Conservation (phyloP, 257 asterid species). For the Echites panduratus region DNA sequence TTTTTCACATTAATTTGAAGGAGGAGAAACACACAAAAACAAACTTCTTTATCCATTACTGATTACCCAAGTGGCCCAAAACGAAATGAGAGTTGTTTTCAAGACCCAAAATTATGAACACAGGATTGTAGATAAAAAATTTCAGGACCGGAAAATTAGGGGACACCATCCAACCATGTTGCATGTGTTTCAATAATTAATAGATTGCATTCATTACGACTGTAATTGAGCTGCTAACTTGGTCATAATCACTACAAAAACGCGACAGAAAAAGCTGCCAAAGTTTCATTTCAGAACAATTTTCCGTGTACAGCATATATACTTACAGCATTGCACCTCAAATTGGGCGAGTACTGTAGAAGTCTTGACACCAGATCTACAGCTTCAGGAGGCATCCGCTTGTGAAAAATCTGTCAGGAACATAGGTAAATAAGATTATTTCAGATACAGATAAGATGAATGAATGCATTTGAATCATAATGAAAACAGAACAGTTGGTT, state of each 20-base stretch:
- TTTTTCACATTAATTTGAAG: not conserved
- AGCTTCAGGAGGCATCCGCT: slow-evolving; percentile 80
- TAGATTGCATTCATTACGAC: not conserved
- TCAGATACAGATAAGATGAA: slow-evolving; percentile 1
- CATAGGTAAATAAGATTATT: not conserved
- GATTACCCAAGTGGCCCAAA: not conserved
- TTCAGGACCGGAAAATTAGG: not conserved
- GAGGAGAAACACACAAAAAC: not conserved
- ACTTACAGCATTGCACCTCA: slow-evolving; percentile 84
- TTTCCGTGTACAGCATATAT: slow-evolving; percentile 7
- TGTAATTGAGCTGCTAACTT: not conserved
- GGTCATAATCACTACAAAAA: not conserved
- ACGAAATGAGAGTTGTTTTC: not conserved
- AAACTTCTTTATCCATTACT: not conserved
- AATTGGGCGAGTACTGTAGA: slow-evolving; percentile 85
- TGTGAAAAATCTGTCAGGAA: slow-evolving; percentile 58
- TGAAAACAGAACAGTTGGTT: not conserved
- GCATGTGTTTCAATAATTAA: not conserved
- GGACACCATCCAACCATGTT: not conserved
- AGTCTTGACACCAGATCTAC: slow-evolving; percentile 85
- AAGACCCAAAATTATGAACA: not conserved
- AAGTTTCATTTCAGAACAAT: not conserved
- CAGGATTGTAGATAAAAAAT: not conserved
- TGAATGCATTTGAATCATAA: slow-evolving; percentile 1
- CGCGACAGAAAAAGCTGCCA: not conserved